Evolutionary conservation across 2,329 filamentous ascomycete genomes (phyloP), one percentile per base, ranked within the genome.

Genomic region (Lachnellula hyalina): DNA sequence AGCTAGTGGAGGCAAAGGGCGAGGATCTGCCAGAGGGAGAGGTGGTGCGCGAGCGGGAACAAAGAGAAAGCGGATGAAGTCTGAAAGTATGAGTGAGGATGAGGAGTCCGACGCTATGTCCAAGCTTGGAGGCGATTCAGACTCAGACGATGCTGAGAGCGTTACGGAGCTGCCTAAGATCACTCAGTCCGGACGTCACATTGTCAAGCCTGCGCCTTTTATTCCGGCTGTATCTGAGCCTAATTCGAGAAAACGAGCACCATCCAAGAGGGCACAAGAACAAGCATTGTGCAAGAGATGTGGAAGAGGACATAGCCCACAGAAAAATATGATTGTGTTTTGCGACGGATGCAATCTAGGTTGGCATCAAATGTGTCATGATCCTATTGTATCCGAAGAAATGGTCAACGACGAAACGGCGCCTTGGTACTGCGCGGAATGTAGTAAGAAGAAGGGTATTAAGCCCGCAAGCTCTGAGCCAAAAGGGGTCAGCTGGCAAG

Each of bases 361-460:
- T 42, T 95, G 90, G 81, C 90, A 95, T 70, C 88, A 91, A 68
- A 82, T 83, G 64, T 95, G 90, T 66, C 89, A 95, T 69, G 80
- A 88, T 55, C 89, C 89, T 1, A 79, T 80, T 8, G 89, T 95
- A 57, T 77, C 80, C n/a, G 81, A 86, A 58, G 81, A 85, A 17
- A 82, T 87, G 19, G 80, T 92, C 47, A 77, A 78, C 36, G 80
- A 89, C 57, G 76, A 84, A 59, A 81, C 82, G 58, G 81, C 81
- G 56, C 82, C 85, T 60, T 94, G 89, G 89, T 82, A 84, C 65
- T 94, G 89, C 65, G 72, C 73, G 6, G 75, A 79, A 28, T 93
- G 89, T 68, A 68, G 68, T 54, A 72, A 66, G 47, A 80, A 75
- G 69, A 75, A 71, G 49, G 74, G 75, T 61, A 75, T 68, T 56